Evolutionary conservation across 2,329 filamentous ascomycete species (phyloP).

Genomic region (Dendrostoma leiphaemia): DNA sequence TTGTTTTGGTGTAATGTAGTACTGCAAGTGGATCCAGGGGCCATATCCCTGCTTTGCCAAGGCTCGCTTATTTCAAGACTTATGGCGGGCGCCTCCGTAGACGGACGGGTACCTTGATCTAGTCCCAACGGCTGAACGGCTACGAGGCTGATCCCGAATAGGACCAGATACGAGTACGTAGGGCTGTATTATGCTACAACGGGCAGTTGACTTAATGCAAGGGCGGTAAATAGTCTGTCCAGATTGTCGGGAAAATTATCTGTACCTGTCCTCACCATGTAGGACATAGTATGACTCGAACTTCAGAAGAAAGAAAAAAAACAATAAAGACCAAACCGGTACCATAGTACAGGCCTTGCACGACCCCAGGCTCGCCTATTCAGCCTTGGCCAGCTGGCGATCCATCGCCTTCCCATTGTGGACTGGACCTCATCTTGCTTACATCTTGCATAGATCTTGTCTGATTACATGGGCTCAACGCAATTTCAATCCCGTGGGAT

Average conservation of each 20-base stretch:
- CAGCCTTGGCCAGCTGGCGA: background rate
- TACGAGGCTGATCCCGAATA: background rate
- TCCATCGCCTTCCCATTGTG: conserved; percentile 1
- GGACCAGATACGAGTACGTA: background rate
- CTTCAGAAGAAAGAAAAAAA: background rate
- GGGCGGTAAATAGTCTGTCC: conserved; percentile 6
- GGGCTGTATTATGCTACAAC: background rate
- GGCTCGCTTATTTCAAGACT: too few species aligned
- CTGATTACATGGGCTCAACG: conserved; percentile 13
- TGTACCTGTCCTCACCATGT: too few species aligned
- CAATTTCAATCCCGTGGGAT: conserved; percentile 7
- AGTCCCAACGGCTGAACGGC: background rate
- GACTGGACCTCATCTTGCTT: conserved; percentile 1
- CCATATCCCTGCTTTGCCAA: too few species aligned
- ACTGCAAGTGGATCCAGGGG: too few species aligned
- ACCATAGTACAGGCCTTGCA: background rate
- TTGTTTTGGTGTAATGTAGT: too few species aligned
- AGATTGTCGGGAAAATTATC: background rate
- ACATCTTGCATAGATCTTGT: conserved; percentile 17
- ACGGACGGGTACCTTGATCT: background rate
- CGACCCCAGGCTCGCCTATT: background rate
- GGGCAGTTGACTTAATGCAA: background rate
- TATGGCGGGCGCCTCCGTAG: too few species aligned
- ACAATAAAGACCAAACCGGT: background rate
- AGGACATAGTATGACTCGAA: background rate